These are phyloP conservation scores for Podila epicladia DNA, from an alignment of 192 early-diverging fungal genomes.

Conservation along the genomic window DNA sequence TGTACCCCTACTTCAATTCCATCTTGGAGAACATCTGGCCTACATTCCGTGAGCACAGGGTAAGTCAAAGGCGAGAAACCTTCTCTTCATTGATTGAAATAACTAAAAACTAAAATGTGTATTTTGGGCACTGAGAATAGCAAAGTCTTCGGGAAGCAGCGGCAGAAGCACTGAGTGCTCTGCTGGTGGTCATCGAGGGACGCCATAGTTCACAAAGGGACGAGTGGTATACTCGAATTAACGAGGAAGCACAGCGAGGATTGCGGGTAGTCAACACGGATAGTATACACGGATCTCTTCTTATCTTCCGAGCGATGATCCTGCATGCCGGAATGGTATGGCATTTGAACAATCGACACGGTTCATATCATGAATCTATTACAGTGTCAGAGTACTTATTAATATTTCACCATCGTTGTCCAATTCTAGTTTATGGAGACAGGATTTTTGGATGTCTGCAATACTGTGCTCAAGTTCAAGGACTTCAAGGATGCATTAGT, in stretches of 20 bases:
- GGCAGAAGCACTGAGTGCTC: slow-evolving; percentile 82
- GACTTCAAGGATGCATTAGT: slow-evolving; percentile 82
- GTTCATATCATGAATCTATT: neutral
- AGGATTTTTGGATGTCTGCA: slow-evolving; percentile 78
- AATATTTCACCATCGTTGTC: neutral
- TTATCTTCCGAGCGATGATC: slow-evolving; percentile 83
- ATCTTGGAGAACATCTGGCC: slow-evolving; percentile 87
- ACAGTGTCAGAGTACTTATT: neutral
- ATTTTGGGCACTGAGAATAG: slow-evolving; percentile 4
- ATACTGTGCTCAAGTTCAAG: slow-evolving; percentile 78
- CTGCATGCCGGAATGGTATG: slow-evolving; percentile 80
- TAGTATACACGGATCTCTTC: slow-evolving; percentile 83
- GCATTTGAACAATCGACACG: neutral
- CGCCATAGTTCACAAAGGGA: slow-evolving; percentile 72
- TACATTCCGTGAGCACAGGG: slow-evolving; percentile 80
- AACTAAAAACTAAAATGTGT: neutral
- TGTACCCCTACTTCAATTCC: slow-evolving; percentile 83
- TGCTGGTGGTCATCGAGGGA: slow-evolving; percentile 79
- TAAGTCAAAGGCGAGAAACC: slow-evolving; percentile 3
- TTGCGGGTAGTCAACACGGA: slow-evolving; percentile 74
- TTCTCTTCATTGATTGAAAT: neutral
- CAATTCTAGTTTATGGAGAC: slow-evolving; percentile 80
- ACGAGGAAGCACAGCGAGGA: slow-evolving; percentile 82
- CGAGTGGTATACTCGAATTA: slow-evolving; percentile 79
- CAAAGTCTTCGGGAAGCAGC: slow-evolving; percentile 80